Evolutionary conservation across 176 grass and related monocot genomes (phyloP).

Genomic region (Phoenix roebelenii): DNA sequence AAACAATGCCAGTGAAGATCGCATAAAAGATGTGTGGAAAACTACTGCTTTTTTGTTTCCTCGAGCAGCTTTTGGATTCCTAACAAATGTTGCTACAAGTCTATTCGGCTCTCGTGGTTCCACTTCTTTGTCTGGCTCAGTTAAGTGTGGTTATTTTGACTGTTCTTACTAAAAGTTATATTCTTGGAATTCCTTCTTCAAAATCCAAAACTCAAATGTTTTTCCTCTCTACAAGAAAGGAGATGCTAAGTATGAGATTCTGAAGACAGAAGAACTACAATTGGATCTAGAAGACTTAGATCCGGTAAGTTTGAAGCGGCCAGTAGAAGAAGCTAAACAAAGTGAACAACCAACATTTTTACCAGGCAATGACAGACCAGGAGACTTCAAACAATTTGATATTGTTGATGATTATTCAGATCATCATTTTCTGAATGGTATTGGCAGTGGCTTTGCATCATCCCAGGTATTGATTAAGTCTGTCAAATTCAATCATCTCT

Average conservation of each 20-base stretch:
- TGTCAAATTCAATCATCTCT: neutral
- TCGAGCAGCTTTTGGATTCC: conserved; percentile 54
- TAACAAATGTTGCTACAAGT: conserved; percentile 46
- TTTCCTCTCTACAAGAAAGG: conserved; percentile 23
- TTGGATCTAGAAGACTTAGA: conserved; percentile 27
- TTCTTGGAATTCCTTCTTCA: too few species aligned
- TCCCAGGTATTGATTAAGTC: conserved; percentile 13
- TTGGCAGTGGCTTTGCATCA: conserved; percentile 29
- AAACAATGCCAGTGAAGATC: conserved; percentile 48
- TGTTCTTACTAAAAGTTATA: neutral
- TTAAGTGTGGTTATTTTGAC: conserved; percentile 16
- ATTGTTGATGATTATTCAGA: conserved; percentile 40
- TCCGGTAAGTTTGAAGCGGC: conserved; percentile 20
- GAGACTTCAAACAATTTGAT: conserved; percentile 72
- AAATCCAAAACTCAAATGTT: too few species aligned
- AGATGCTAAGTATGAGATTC: conserved; percentile 44
- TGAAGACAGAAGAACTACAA: conserved; percentile 35
- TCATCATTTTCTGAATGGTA: conserved; percentile 61
- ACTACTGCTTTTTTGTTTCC: conserved; percentile 41
- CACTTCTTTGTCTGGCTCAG: conserved; percentile 27
- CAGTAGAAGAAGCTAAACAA: conserved; percentile 25
- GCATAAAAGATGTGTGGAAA: conserved; percentile 44
- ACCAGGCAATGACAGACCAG: conserved; percentile 30
- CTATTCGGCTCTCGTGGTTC: conserved; percentile 42
- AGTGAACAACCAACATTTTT: conserved; percentile 29